phyloP scores from a whole-genome alignment of 2,329 filamentous ascomycete genomes.

The Bipolaris zeicola region DNA sequence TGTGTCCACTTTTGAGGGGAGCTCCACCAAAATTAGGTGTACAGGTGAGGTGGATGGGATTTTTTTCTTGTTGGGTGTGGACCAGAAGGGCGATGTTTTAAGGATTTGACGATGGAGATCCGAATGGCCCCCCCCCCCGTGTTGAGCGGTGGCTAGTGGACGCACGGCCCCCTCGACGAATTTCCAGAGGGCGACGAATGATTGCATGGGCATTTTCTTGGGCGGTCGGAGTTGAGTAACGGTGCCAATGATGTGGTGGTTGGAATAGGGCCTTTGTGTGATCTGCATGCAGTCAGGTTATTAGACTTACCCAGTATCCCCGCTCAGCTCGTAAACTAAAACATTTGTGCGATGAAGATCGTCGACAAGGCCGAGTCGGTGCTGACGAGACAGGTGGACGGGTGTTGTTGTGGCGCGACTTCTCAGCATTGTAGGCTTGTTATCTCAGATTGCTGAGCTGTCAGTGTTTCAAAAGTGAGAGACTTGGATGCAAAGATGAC shows the following conservation, averaged over 20 bases:
- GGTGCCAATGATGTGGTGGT: neutral
- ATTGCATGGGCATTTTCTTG: too few species aligned
- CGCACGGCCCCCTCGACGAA: too few species aligned
- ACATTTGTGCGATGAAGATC: neutral
- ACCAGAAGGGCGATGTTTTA: too few species aligned
- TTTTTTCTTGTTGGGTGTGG: too few species aligned
- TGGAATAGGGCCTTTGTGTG: neutral
- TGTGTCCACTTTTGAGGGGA: too few species aligned
- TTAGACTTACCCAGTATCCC: neutral
- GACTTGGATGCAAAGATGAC: neutral
- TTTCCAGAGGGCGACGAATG: too few species aligned
- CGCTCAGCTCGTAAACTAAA: neutral
- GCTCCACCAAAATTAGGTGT: too few species aligned
- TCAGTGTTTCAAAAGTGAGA: neutral
- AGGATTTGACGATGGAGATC: too few species aligned
- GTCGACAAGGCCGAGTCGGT: neutral
- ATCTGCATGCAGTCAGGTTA: neutral
- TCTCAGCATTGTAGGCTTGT: neutral
- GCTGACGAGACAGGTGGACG: neutral
- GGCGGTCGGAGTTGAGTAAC: neutral
- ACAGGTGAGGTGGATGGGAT: too few species aligned
- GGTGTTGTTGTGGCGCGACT: too few species aligned
- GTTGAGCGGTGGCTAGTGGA: too few species aligned
- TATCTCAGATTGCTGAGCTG: neutral
- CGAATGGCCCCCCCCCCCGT: too few species aligned